A percentile compares a stretch with the other conserved stretches of the same genome.
Evolutionary conservation across 257 asterid species (phyloP).

Genomic region (Scutellaria baicalensis): DNA sequence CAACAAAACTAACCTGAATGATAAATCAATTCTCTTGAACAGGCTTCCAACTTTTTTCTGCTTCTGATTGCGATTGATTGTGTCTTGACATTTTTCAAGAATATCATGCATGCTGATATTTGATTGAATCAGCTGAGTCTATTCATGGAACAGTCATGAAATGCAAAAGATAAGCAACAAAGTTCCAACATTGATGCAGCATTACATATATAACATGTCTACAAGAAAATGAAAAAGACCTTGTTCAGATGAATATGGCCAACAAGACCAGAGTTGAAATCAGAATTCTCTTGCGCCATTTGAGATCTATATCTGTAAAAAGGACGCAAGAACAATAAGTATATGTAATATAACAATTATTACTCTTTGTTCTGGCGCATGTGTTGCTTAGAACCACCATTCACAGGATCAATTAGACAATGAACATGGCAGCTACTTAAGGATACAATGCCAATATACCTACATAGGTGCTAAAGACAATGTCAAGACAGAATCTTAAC

Average conservation of each 20-base stretch:
- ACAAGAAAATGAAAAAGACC: slow-evolving; percentile 36
- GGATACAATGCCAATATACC: neutral
- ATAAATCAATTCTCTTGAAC: slow-evolving; percentile 56
- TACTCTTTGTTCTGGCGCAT: neutral
- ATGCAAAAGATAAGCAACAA: slow-evolving; percentile 11
- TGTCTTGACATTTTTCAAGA: slow-evolving; percentile 64
- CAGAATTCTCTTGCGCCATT: slow-evolving; percentile 30
- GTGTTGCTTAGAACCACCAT: neutral
- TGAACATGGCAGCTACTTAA: neutral
- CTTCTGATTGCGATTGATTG: slow-evolving; percentile 39
- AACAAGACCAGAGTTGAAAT: slow-evolving; percentile 53
- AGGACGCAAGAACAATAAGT: slow-evolving; percentile 11
- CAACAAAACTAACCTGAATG: slow-evolving; percentile 53
- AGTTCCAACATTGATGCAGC: neutral
- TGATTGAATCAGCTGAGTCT: slow-evolving; percentile 46
- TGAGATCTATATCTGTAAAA: slow-evolving; percentile 58
- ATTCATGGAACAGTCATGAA: slow-evolving; percentile 25
- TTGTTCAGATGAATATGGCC: slow-evolving; percentile 88
- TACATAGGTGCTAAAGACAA: neutral
- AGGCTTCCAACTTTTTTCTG: slow-evolving; percentile 54
- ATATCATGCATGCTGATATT: slow-evolving; percentile 47
- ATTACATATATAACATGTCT: slow-evolving; percentile 7
- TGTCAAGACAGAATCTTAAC: neutral
- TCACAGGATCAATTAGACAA: neutral
- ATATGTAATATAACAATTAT: neutral